Base-by-base conservation (phyloP, 164 flowering plant species). In the Pachysandra terminalis region DNA sequence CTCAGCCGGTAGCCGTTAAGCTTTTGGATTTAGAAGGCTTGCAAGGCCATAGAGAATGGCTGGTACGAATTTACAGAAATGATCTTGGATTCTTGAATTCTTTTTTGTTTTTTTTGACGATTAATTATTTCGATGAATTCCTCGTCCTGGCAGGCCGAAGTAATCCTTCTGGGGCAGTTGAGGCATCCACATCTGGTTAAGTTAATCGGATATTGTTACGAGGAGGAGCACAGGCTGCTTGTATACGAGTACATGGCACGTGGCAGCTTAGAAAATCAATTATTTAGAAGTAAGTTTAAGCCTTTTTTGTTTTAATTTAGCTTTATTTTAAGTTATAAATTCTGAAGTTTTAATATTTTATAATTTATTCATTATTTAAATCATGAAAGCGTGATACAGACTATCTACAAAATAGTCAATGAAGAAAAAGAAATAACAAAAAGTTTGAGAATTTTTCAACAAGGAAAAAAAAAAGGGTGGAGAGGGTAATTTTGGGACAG, bases 11-110 rank as follows among this genome's bases (percentile, higher is more conserved):
- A 22, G 97, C 97, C 14, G 93, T 91, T 37, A 91, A 91, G 79
- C 67, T 75, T 5, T 69, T 93, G 73, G 89, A 93, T 56, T 75
- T 87, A 79, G 90, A 87, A 41, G 97, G 98, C 28, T n/a, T 71
- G 2, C 98, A 93, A 65, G 98, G 98, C 19, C 94, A 88, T 61
- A 83, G 75, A 58, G 98, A 93, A 57, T 93, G 98, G 98, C 86
- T 93, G 94, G 98, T 93, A 58, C 80, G 90, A 53, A 15, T 32
- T 55, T 16, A 19, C 27, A 25, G 59, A 23, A 51, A 21, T 61
- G 14, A 17, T 27, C 28, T 5, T 25, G 51, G 10, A 15, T 45
- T 40, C 45, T 40, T 40, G 10, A 5, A 40, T 5, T 5, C 10
- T 10, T 10, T 12, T 45, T n/a, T 14, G 19, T 23, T 21, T 17